phyloP scores from a whole-genome alignment of 2,329 filamentous ascomycete species.

The Colletotrichum tabaci region DNA sequence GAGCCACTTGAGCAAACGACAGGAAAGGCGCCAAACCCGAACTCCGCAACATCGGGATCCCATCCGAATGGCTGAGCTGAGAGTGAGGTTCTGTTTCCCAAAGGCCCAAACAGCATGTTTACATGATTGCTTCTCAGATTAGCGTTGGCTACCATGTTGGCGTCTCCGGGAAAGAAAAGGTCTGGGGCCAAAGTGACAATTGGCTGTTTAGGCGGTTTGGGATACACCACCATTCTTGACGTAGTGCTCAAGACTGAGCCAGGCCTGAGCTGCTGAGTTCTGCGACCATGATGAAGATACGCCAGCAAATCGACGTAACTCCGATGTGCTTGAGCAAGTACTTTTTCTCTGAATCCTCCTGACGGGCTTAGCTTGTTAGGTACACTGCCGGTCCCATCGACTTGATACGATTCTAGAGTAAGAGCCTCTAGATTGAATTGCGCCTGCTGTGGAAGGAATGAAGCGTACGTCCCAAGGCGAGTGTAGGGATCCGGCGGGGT shows the following conservation, averaged over 20 bases:
- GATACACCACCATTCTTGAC: slow-evolving; percentile 68
- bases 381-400: slow-evolving; percentile 39
- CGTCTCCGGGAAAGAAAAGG: slow-evolving; percentile 20
- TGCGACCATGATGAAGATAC: slow-evolving; percentile 74
- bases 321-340: slow-evolving; percentile 78
- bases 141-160: slow-evolving; percentile 3
- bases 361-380: slow-evolving; percentile 46
- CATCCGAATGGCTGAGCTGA: slow-evolving; percentile 5
- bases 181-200: slow-evolving; percentile 18
- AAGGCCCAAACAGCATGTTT: slow-evolving; percentile 4
- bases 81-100: not conserved
- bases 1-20: not conserved
- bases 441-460: slow-evolving; percentile 22
- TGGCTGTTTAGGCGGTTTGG: slow-evolving; percentile 63
- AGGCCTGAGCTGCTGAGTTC: slow-evolving; percentile 57
- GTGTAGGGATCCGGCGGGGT: slow-evolving; percentile 20
- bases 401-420: slow-evolving; percentile 47
- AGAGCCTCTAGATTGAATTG: slow-evolving; percentile 51
- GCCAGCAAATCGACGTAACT: slow-evolving; percentile 80
- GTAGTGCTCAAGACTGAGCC: slow-evolving; percentile 52
- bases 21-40: slow-evolving; percentile 9
- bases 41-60: slow-evolving; percentile 9
- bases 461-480: slow-evolving; percentile 3
- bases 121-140: slow-evolving; percentile 22
- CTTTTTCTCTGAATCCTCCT: slow-evolving; percentile 76